Base-by-base conservation (phyloP, 2,329 filamentous ascomycete genomes). In the Plectosphaerella plurivora region DNA sequence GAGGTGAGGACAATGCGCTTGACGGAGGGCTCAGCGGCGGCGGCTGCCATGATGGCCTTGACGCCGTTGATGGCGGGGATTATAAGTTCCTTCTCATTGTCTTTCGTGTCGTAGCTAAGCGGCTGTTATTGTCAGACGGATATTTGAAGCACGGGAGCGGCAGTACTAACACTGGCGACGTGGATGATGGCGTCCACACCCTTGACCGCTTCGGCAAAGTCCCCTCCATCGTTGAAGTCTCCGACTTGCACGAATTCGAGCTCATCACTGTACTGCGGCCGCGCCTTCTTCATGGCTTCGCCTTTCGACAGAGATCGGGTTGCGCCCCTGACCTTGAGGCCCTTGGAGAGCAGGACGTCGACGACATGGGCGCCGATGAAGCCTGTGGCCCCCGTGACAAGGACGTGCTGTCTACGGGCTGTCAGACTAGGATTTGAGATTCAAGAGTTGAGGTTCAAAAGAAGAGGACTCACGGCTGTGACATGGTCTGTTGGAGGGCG, bases 1-100 rank as follows among this genome's bases (percentile, higher is more conserved):
- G 83, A 87, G 1, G 84, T 88, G 57, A 88, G 78, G 45, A 84
- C 69, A 36, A 73, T 44, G 6, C 67, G 65, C 12, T 55, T 60
- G 33, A 70, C 59, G 1, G 49, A 55, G 1, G 58, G 52, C 25
- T 55, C 57, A 4, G 53, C 42, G 5, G 61, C 60, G 1, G 63
- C 57, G 1, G 71, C 70, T 5, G 64, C 62, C 9, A 78, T 59
- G 16, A 78, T 65, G 0, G 72, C 67, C 4, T 62, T 65, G 2
- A 75, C 71, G 2, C 75, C 74, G 41, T 74, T 72, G 28, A 78
- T 73, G 2, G 75, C 74, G 0, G 76, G 76, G 4, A 67, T 51
- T 3, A 78, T 65, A 0, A 78, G 63, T 42, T 75, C 72, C 37
- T 72, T 67, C 52, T 76, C 73, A 51, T 75, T 75, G 55, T 76